Conservation (phyloP, 208 protist genomes). For the Histomonas meleagridis region DNA sequence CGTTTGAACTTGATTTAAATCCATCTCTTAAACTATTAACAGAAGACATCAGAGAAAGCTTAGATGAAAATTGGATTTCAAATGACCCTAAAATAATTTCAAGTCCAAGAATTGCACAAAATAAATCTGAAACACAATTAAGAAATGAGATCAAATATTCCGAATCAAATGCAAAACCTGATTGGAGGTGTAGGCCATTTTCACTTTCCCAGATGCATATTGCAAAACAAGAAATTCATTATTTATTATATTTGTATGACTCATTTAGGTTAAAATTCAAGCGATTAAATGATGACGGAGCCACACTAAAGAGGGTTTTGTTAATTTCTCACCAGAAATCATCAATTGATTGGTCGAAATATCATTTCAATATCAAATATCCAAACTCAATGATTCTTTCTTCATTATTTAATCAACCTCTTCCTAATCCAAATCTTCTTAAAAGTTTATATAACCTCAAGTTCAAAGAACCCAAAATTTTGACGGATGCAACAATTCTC, state of each 20-base stretch:
- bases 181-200: neutral
- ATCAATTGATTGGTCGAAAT: conserved; percentile 27
- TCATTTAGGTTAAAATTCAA: neutral
- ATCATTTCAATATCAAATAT: neutral
- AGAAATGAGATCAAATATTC: neutral
- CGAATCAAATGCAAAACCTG: neutral
- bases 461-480: neutral
- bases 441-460: neutral
- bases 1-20: neutral
- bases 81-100: neutral
- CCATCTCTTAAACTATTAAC: conserved; percentile 28
- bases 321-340: neutral
- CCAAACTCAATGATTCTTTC: neutral
- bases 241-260: conserved; percentile 20
- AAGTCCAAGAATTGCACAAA: neutral
- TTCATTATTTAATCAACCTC: neutral
- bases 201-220: neutral
- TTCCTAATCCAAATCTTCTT: neutral
- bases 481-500: neutral
- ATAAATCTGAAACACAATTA: neutral
- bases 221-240: neutral
- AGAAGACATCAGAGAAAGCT: neutral
- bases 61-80: conserved; percentile 1
- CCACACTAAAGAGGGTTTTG: neutral
- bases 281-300: neutral